Base-by-base conservation (phyloP, 2,329 filamentous ascomycete species). In the Colletotrichum sansevieriae region DNA sequence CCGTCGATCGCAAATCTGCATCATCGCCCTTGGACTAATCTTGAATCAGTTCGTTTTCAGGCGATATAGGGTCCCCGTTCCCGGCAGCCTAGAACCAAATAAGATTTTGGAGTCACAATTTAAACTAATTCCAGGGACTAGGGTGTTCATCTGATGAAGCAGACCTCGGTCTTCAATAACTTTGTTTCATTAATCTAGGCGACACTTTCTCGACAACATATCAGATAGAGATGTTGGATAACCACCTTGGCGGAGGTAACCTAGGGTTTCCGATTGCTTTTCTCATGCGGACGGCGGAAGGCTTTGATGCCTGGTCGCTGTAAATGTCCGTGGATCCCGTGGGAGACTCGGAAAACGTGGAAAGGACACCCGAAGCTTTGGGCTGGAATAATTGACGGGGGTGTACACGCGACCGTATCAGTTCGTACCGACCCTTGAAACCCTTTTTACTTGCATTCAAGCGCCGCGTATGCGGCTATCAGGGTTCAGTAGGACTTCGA, bases 111-210 rank as follows among this genome's bases (percentile, higher is more conserved):
- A 25, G 22, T 25, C 22, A 25, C 25, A 15, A 37, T 57, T 20
- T 43, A 20, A 25, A 20, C 18, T 57, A 3, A 29, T 2, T 1
- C 15, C 22, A 43, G 20, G 54, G 35, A 12, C 37, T 37, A 44
- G 54, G 54, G 20, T 0, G 54, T 57, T 57, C 54, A 43, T 57
- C 37, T 25, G 15, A 57, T 41, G n/a, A n/a, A n/a, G n/a, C n/a
- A n/a, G n/a, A n/a, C n/a, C n/a, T n/a, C n/a, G n/a, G 54, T 25
- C 35, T 49, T 12, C 29, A 5, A 15, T 22, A 13, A 56, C 18
- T 56, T 55, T 43, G 20, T 18, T 18, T 29, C 20, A 52, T n/a
- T 5, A 4, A 25, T 4, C 13, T 22, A 43, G 37, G 54, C 54
- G 54, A 29, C 52, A 15, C n/a, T 41, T 25, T 9, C 49, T 29